Conservation (phyloP, 805 yeast species). For the Kluyveromyces lactis region DNA sequence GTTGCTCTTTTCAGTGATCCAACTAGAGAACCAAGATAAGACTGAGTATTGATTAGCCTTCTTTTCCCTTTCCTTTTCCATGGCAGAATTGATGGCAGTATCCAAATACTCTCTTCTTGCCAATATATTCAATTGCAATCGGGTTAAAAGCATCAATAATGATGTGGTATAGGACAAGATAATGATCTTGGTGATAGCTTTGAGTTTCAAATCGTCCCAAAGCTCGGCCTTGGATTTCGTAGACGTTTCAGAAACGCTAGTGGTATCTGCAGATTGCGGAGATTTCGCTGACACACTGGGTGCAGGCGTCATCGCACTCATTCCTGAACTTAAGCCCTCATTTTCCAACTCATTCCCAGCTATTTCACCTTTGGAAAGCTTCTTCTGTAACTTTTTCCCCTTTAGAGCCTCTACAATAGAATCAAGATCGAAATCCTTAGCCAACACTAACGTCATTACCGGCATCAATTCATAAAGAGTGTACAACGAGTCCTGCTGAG, state of each 20-base stretch:
- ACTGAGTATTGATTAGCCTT: conserved; percentile 4
- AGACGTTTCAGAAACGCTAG: not conserved
- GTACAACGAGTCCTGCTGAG: conserved; percentile 81
- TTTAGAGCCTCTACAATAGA: conserved; percentile 20
- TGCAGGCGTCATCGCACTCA: conserved; percentile 13
- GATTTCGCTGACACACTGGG: conserved; percentile 7
- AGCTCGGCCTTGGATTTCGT: conserved; percentile 52
- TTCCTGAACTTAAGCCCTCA: conserved; percentile 16
- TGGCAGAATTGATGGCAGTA: conserved; percentile 63
- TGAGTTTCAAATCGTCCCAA: conserved; percentile 76
- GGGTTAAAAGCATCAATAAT: conserved; percentile 64
- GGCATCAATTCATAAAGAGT: conserved; percentile 80
- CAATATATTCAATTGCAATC: conserved; percentile 78
- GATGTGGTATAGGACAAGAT: conserved; percentile 63
- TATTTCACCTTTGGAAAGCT: conserved; percentile 3
- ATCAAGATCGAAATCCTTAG: conserved; percentile 21
- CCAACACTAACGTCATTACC: conserved; percentile 42
- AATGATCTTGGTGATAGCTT: conserved; percentile 64
- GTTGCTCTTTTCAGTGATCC: not conserved
- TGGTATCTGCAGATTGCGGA: conserved; percentile 7
- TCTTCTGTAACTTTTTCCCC: conserved; percentile 15
- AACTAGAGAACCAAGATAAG: conserved; percentile 6
- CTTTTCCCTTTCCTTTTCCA: conserved; percentile 15
- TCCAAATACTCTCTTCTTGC: conserved; percentile 82
- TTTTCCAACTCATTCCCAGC: conserved; percentile 5